These are phyloP conservation scores for Thermothelomyces thermophilus DNA, from an alignment of 2,329 filamentous ascomycete genomes.

Conservation along the genomic window DNA sequence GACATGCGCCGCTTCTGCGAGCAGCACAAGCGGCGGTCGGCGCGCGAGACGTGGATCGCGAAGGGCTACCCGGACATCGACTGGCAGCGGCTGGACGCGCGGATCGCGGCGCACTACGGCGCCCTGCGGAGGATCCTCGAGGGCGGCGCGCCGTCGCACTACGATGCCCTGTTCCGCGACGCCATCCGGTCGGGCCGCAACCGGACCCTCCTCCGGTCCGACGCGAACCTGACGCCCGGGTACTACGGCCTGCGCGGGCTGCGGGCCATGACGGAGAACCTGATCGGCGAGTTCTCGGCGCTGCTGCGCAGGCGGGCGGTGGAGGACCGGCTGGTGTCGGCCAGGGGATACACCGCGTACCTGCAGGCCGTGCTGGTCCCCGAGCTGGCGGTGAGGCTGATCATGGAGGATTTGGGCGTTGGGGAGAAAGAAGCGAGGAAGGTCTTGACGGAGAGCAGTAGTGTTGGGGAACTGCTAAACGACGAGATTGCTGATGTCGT, in stretches of 20 bases:
- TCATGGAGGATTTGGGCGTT: slow-evolving; percentile 50
- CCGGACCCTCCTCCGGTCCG: slow-evolving; percentile 52
- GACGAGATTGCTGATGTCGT: slow-evolving; percentile 54
- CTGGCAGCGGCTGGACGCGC: slow-evolving; percentile 55
- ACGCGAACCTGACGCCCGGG: slow-evolving; percentile 59
- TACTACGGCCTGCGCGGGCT: slow-evolving; percentile 79
- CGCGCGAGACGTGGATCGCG: slow-evolving; percentile 40
- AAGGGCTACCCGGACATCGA: slow-evolving; percentile 64
- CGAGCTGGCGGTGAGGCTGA: slow-evolving; percentile 53
- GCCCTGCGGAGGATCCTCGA: slow-evolving; percentile 55
- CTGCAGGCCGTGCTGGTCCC: slow-evolving; percentile 72
- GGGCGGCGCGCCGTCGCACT: slow-evolving; percentile 51
- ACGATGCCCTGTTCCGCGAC: slow-evolving; percentile 48
- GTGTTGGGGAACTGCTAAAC: slow-evolving; percentile 61
- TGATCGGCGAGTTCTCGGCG: slow-evolving; percentile 54
- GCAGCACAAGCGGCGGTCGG: slow-evolving; percentile 52
- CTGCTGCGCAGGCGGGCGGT: slow-evolving; percentile 56
- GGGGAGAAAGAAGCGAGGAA: slow-evolving; percentile 38
- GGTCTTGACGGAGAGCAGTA: slow-evolving; percentile 60
- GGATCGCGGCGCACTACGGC: slow-evolving; percentile 51
- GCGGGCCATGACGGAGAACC: slow-evolving; percentile 62
- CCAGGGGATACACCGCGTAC: slow-evolving; percentile 60
- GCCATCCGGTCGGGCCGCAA: slow-evolving; percentile 52
- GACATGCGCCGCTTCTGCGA: slow-evolving; percentile 59
- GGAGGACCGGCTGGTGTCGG: slow-evolving; percentile 59